A percentile compares a stretch with the other conserved stretches of the same genome.
Conservation (phyloP, 2,329 filamentous ascomycete species). For the Aureobasidium melanogenum region DNA sequence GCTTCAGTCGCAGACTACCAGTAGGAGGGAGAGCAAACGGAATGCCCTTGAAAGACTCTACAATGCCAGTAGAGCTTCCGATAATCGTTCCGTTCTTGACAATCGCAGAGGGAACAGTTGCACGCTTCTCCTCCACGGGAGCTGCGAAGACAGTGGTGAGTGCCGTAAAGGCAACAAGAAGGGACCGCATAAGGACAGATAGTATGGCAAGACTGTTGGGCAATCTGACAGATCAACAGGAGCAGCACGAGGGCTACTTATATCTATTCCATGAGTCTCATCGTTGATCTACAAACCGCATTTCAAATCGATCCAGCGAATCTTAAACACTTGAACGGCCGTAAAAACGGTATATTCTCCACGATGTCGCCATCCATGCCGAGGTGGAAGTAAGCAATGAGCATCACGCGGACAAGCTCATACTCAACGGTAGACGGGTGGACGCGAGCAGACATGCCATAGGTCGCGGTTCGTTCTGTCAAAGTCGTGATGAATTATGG, state of each 20-base stretch:
- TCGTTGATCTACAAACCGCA: neutral
- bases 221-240: neutral
- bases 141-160: constrained; percentile 11
- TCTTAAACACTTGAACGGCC: neutral
- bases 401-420: constrained; percentile 1
- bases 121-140: constrained; percentile 11
- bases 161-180: constrained; percentile 3
- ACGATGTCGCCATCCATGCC: neutral
- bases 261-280: neutral
- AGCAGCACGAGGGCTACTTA: neutral
- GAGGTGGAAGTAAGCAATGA: neutral
- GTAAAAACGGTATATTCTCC: neutral
- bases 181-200: constrained; percentile 3
- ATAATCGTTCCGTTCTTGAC: constrained; percentile 50
- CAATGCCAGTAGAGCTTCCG: constrained; percentile 35
- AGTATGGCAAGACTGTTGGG: neutral
- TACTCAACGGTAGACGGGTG: neutral
- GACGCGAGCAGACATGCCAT: neutral
- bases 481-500: neutral
- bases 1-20: constrained; percentile 57
- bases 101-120: constrained; percentile 41
- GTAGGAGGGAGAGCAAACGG: constrained; percentile 65
- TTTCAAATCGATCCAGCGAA: neutral
- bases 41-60: constrained; percentile 66
- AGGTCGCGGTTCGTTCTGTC: neutral